Evolutionary conservation across 225 moss, liverwort and hornwort species (phyloP).

Genomic region (Physcomitrium patens): DNA sequence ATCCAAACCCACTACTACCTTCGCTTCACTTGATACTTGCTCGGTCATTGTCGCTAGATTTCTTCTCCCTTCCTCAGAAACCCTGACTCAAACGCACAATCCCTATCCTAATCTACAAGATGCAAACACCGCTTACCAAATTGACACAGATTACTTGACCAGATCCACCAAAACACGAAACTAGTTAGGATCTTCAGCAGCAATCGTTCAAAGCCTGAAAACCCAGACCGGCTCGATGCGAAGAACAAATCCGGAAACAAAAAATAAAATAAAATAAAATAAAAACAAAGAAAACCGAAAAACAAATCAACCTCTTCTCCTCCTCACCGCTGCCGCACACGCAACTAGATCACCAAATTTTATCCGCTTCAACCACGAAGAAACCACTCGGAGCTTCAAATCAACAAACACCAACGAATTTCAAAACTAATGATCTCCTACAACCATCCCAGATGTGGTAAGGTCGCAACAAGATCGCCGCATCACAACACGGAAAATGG

Average conservation of each 20-base stretch:
- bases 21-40: slow-evolving; percentile 33
- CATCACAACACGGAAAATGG: not conserved
- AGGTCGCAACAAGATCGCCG: not conserved
- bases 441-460: not conserved
- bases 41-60: slow-evolving; percentile 25
- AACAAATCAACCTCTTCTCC: not conserved
- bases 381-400: not conserved
- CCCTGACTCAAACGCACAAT: not conserved
- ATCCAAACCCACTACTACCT: slow-evolving; percentile 63
- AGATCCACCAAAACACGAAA: not conserved
- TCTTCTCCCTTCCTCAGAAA: not conserved
- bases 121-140: not conserved
- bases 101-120: slow-evolving; percentile 4
- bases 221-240: slow-evolving; percentile 2
- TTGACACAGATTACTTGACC: not conserved
- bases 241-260: not conserved
- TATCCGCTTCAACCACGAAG: too few relatives aligned
- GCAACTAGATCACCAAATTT: too few relatives aligned
- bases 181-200: not conserved
- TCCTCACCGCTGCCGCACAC: not conserved
- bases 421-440: not conserved
- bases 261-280: not conserved
- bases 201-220: not conserved
- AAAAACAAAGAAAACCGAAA: too few relatives aligned
- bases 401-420: not conserved